These are phyloP conservation scores for Favolaschia claudopus DNA, from an alignment of 768 basidiomycete species.

Conservation along the genomic window DNA sequence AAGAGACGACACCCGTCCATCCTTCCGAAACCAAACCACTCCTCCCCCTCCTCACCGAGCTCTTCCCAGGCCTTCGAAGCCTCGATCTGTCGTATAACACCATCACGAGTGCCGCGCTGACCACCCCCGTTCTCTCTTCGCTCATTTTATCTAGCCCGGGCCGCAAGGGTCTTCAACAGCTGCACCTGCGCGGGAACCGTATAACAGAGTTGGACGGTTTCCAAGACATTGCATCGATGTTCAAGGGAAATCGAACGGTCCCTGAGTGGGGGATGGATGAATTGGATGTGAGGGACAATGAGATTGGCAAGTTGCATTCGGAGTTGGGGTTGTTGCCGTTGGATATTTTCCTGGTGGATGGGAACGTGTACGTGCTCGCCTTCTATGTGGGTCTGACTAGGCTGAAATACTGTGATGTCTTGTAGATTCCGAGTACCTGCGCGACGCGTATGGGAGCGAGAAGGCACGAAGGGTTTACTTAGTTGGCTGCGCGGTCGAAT, in stretches of 20 bases:
- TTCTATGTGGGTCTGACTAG: not conserved
- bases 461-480: conserved; percentile 83
- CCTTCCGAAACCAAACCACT: conserved; percentile 54
- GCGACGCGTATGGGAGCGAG: conserved; percentile 84
- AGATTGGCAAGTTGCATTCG: conserved; percentile 71
- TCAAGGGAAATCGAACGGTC: conserved; percentile 69
- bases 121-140: conserved; percentile 51
- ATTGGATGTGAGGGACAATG: conserved; percentile 83
- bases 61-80: conserved; percentile 75
- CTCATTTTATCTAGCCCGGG: conserved; percentile 58
- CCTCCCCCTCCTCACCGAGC: conserved; percentile 62
- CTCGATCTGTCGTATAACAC: conserved; percentile 82
- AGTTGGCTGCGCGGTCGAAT: conserved; percentile 82
- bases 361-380: conserved; percentile 63
- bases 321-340: conserved; percentile 78
- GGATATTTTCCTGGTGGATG: conserved; percentile 85
- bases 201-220: conserved; percentile 70
- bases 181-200: conserved; percentile 74
- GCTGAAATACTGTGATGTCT: not conserved
- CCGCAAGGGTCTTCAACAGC: conserved; percentile 66
- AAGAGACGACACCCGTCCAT: conserved; percentile 41
- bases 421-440: conserved; percentile 82
- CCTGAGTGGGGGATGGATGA: conserved; percentile 82
- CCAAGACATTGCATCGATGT: conserved; percentile 63
- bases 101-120: conserved; percentile 62